phyloP scores from a whole-genome alignment of 805 yeast species.

The Barnettozyma siamensis region DNA sequence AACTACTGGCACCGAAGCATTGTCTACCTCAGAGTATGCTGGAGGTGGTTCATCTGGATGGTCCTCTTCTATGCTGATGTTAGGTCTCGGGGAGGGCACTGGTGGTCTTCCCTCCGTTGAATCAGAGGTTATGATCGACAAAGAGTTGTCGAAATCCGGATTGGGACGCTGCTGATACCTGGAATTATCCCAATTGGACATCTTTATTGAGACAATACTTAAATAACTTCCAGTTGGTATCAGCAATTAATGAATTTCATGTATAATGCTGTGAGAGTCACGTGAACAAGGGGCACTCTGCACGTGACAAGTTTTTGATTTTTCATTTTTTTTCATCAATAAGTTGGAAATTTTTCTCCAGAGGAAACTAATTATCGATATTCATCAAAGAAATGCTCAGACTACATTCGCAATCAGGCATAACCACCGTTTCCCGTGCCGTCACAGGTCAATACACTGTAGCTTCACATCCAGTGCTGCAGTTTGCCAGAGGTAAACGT shows the following conservation, averaged over 20 bases:
- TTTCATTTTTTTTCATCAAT: too few relatives aligned
- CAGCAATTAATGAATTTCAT: too few relatives aligned
- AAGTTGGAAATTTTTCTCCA: too few relatives aligned
- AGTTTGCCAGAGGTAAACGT: constrained; percentile 44
- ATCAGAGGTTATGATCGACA: too few relatives aligned
- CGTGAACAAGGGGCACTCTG: background rate
- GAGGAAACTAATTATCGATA: too few relatives aligned
- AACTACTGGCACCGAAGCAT: constrained; percentile 7
- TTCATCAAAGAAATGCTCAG: constrained; percentile 1
- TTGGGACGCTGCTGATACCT: background rate
- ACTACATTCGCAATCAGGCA: background rate
- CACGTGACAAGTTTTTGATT: background rate
- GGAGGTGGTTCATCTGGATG: constrained; percentile 30
- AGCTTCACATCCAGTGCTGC: constrained; percentile 9
- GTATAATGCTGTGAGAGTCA: background rate
- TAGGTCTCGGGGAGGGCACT: constrained; percentile 1
- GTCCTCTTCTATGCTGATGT: constrained; percentile 8
- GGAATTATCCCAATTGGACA: background rate
- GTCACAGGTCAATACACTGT: background rate
- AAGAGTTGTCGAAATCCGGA: background rate
- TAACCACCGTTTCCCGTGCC: constrained; percentile 1
- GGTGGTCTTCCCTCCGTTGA: background rate
- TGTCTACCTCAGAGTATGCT: constrained; percentile 29
- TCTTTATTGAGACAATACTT: too few relatives aligned
- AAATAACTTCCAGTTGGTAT: too few relatives aligned